Evolutionary conservation across 148 eudicot species (phyloP).

Genomic region (Tetragonia tetragonoides): DNA sequence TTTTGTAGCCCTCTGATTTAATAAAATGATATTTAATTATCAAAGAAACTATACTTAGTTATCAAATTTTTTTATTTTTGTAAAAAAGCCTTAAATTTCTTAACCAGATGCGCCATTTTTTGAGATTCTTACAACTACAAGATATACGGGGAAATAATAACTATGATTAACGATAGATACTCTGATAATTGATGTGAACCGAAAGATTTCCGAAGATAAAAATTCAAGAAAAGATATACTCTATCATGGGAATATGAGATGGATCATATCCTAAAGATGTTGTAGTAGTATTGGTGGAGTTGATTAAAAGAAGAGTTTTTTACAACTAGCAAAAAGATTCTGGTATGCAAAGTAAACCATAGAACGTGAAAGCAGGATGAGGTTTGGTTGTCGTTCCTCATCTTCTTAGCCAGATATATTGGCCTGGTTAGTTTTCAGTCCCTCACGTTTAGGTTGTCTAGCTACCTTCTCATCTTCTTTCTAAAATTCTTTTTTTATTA

Average conservation of each 20-base stretch:
- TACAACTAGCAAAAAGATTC: slow-evolving; percentile 18
- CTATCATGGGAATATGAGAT: not conserved
- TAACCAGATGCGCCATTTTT: no score
- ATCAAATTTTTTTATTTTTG: no score
- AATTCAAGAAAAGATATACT: not conserved
- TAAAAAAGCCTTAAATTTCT: no score
- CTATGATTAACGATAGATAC: no score
- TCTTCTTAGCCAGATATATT: not conserved
- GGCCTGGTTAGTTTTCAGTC: slow-evolving; percentile 8
- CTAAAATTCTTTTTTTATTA: not conserved
- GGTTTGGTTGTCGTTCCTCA: slow-evolving; percentile 15
- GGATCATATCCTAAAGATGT: not conserved
- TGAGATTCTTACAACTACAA: no score
- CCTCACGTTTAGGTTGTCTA: slow-evolving; percentile 6
- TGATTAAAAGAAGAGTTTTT: not conserved
- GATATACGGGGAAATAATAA: no score
- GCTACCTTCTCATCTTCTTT: not conserved
- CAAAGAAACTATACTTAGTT: no score
- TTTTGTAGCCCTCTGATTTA: no score
- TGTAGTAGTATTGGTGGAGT: not conserved
- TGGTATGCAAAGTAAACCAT: slow-evolving; percentile 2
- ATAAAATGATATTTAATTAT: no score
- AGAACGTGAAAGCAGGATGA: slow-evolving; percentile 22
- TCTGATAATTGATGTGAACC: not conserved
- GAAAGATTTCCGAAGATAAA: no score